A percentile compares a stretch with the other conserved stretches of the same genome.
phyloP scores from a whole-genome alignment of 345 rosid genomes.

The Sisymbrium irio region DNA sequence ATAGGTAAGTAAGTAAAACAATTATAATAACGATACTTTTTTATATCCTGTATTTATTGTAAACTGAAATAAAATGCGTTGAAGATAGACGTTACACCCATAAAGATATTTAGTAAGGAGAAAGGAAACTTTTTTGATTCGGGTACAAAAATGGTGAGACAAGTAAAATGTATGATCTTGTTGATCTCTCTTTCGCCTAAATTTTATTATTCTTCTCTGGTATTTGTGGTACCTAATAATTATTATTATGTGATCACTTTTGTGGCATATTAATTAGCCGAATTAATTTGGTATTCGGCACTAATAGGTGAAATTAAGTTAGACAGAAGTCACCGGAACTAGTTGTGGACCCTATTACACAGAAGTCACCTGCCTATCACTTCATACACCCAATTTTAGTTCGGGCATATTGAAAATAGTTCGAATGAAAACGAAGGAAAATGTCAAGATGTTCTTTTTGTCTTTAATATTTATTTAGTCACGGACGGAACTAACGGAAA shows the following conservation, averaged over 20 bases:
- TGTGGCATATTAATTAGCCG: not conserved
- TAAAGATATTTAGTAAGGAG: not conserved
- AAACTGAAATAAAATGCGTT: not conserved
- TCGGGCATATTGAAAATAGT: not conserved
- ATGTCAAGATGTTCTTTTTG: not conserved
- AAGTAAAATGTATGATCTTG: conserved; percentile 5
- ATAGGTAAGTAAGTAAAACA: not conserved
- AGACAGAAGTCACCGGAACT: not conserved
- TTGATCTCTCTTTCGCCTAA: conserved; percentile 13
- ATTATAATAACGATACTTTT: not conserved
- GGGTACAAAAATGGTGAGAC: not conserved
- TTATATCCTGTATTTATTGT: not conserved
- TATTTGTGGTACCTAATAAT: not conserved
- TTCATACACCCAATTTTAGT: conserved; percentile 2
- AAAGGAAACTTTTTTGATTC: not conserved
- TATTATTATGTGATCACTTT: not conserved
- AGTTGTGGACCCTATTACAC: not conserved
- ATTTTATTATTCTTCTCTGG: not conserved
- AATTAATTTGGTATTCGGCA: conserved; percentile 1
- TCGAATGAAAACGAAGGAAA: not conserved
- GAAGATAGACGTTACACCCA: not conserved
- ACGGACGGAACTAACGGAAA: not conserved
- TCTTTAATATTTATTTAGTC: not conserved
- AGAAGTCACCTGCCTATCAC: not conserved
- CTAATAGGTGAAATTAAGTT: conserved; percentile 4